These are phyloP conservation scores for Monilinia aucupariae DNA, from an alignment of 2,329 filamentous ascomycete genomes.

Conservation along the genomic window DNA sequence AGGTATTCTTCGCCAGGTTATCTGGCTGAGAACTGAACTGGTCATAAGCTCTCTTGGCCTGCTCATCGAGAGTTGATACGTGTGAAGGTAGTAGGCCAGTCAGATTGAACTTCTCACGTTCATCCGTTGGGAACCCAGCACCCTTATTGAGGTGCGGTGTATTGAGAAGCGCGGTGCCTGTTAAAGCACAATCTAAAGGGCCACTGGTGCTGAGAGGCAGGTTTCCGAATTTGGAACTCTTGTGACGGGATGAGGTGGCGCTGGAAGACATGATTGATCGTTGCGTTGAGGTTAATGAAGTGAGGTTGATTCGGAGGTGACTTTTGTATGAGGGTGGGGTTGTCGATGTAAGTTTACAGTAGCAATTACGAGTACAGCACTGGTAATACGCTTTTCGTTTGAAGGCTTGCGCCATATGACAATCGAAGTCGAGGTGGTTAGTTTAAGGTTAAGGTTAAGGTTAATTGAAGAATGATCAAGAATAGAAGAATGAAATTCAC, in stretches of 20 bases:
- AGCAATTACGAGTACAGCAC: too few species aligned
- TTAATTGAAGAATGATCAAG: too few species aligned
- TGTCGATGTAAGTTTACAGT: too few species aligned
- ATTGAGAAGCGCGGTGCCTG: conserved; percentile 53
- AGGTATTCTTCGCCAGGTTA: conserved; percentile 78
- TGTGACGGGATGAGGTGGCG: conserved; percentile 16
- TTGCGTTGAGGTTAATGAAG: neutral
- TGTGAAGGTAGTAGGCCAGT: conserved; percentile 67
- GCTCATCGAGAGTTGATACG: conserved; percentile 70
- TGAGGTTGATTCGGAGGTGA: neutral
- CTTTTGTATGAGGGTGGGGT: neutral
- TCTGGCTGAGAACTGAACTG: conserved; percentile 63
- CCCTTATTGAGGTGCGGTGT: conserved; percentile 76
- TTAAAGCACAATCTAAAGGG: conserved; percentile 46
- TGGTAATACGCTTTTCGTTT: too few species aligned
- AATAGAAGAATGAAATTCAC: neutral
- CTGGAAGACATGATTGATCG: conserved; percentile 9
- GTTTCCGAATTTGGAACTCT: conserved; percentile 38
- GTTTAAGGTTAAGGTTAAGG: too few species aligned
- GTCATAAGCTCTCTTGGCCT: conserved; percentile 70
- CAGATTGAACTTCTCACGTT: conserved; percentile 65
- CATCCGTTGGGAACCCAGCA: conserved; percentile 65
- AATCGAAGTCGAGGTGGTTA: neutral
- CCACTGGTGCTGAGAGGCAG: conserved; percentile 46
- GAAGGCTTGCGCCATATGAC: neutral